phyloP scores from a whole-genome alignment of 495 filamentous ascomycete species.

The Neurospora sp. region DNA sequence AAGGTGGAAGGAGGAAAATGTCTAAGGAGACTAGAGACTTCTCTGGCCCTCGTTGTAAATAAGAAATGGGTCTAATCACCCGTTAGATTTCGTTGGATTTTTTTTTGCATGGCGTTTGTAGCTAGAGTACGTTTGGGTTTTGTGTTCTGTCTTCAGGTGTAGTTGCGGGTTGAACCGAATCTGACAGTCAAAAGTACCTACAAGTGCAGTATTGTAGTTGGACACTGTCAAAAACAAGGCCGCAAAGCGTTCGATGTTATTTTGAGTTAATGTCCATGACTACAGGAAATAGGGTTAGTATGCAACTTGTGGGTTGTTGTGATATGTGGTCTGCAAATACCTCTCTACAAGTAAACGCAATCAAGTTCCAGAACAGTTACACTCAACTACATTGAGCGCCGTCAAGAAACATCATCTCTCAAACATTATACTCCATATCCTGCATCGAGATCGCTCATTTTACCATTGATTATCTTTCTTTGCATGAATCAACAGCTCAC shows the following conservation, averaged over 20 bases:
- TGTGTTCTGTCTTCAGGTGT: not conserved
- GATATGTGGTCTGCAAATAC: too few relatives aligned
- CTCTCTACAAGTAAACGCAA: too few relatives aligned
- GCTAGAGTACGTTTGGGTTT: not conserved
- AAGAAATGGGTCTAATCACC: conserved; percentile 6
- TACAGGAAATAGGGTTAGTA: too few relatives aligned
- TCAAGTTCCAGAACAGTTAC: not conserved
- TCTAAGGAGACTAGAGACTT: not conserved
- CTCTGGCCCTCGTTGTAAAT: not conserved
- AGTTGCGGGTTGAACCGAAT: not conserved
- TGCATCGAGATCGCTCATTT: not conserved
- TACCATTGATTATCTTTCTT: not conserved
- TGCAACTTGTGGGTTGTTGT: too few relatives aligned
- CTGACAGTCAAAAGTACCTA: not conserved
- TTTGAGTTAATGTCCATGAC: not conserved
- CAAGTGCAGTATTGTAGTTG: not conserved
- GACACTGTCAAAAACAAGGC: not conserved
- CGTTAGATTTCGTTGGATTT: not conserved
- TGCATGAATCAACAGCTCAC: not conserved
- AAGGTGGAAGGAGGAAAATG: not conserved
- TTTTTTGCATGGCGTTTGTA: not conserved
- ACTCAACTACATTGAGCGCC: not conserved
- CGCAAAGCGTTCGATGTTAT: not conserved
- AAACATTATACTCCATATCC: too few relatives aligned
- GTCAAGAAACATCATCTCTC: not conserved